Percentiles rank a stretch among this genome's conserved stretches.
Conservation (phyloP, 176 grass and related monocot genomes). For the Bothriochloa decipiens region DNA sequence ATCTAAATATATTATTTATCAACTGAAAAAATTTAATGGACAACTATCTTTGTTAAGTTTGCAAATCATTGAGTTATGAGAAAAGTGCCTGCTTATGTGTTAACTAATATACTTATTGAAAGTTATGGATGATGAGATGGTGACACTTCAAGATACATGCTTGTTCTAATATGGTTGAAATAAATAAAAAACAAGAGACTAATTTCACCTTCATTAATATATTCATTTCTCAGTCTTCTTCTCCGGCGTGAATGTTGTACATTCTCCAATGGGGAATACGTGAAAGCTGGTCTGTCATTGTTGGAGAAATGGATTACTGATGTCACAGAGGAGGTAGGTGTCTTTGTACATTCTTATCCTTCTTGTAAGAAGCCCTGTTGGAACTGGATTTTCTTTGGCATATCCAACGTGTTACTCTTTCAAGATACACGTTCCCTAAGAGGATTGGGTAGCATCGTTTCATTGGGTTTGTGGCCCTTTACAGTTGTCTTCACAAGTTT, state of each 20-base stretch:
- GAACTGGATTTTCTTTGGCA: conserved; percentile 14
- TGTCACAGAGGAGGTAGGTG: conserved; percentile 73
- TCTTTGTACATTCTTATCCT: conserved; percentile 23
- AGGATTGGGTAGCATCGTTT: too few relatives aligned
- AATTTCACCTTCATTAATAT: conserved; percentile 22
- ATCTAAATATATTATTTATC: neutral
- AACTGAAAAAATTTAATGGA: neutral
- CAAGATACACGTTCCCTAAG: too few relatives aligned
- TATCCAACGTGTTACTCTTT: neutral
- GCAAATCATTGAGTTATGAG: neutral
- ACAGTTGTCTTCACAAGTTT: conserved; percentile 36
- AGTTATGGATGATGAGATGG: neutral
- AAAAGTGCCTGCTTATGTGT: conserved; percentile 3
- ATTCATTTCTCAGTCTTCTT: conserved; percentile 65
- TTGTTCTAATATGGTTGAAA: conserved; percentile 5
- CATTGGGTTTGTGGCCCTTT: neutral
- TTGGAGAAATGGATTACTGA: conserved; percentile 98
- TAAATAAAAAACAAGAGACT: conserved; percentile 17
- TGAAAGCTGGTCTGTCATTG: conserved; percentile 83
- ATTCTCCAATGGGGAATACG: conserved; percentile 96
- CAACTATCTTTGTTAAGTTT: conserved; percentile 7
- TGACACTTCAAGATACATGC: conserved; percentile 19
- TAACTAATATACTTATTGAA: conserved; percentile 27
- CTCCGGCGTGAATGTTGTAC: conserved; percentile 95
- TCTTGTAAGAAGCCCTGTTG: conserved; percentile 21